A percentile compares a stretch with the other conserved stretches of the same genome.
These are phyloP conservation scores for Coprinellus aureogranulatus DNA, from an alignment of 768 basidiomycete genomes.

Conservation along the genomic window DNA sequence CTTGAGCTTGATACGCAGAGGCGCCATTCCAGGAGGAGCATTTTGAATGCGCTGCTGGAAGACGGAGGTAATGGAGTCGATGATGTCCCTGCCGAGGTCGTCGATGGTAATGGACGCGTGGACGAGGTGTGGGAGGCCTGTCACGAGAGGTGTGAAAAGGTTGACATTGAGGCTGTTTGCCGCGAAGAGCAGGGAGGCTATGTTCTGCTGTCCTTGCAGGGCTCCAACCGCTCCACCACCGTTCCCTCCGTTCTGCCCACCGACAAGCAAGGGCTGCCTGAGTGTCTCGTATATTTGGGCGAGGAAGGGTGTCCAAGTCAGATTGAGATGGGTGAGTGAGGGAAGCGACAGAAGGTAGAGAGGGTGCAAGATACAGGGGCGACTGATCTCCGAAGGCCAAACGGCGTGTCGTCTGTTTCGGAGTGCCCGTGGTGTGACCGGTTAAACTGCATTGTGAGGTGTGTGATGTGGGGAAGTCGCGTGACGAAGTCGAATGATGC, in stretches of 20 bases:
- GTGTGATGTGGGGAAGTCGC: conserved; percentile 8
- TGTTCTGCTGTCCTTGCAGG: conserved; percentile 4
- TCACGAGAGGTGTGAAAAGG: conserved; percentile 18
- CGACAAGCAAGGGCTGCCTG: neutral
- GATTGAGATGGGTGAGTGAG: conserved; percentile 11
- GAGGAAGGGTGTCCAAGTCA: conserved; percentile 14
- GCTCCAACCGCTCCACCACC: neutral
- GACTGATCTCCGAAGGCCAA: conserved; percentile 2
- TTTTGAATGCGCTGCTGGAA: conserved; percentile 18
- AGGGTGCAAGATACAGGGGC: conserved; percentile 9
- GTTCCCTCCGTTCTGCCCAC: neutral
- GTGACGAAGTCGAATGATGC: conserved; percentile 4
- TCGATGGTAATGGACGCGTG: conserved; percentile 6
- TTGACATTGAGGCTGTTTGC: conserved; percentile 13
- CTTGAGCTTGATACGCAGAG: conserved; percentile 14
- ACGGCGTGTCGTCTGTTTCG: conserved; percentile 11
- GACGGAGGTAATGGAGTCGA: conserved; percentile 23
- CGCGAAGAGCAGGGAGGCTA: conserved; percentile 17
- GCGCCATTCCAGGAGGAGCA: conserved; percentile 6
- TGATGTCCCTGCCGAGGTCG: conserved; percentile 25
- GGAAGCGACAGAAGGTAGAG: conserved; percentile 15
- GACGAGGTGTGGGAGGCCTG: neutral
- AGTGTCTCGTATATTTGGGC: conserved; percentile 5
- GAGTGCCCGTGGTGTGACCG: conserved; percentile 6
- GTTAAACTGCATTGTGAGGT: conserved; percentile 13